These are phyloP conservation scores for Glaciozyma martinii DNA, from an alignment of 768 basidiomycete species.

Conservation along the genomic window DNA sequence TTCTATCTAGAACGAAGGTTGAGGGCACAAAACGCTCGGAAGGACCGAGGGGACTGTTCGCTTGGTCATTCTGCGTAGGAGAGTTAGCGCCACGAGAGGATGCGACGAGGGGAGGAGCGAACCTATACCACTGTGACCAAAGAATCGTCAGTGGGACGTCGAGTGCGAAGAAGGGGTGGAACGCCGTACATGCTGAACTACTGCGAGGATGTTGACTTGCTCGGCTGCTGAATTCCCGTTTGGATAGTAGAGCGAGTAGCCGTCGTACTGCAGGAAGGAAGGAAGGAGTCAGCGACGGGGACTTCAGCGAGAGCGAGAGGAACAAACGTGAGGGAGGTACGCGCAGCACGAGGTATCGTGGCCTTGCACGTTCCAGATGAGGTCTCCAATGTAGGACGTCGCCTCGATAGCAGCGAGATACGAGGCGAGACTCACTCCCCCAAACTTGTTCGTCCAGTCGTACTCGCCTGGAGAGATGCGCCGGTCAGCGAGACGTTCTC, in stretches of 20 bases:
- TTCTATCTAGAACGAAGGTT: neutral
- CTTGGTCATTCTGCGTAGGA: neutral
- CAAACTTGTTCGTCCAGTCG: constrained; percentile 14
- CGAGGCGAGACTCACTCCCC: neutral
- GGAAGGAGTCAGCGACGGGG: neutral
- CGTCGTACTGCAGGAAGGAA: neutral
- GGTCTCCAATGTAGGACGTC: neutral
- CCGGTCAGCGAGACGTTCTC: no score
- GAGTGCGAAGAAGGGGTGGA: neutral
- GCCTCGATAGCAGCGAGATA: constrained; percentile 15
- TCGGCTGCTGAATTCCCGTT: neutral
- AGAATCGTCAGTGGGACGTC: neutral
- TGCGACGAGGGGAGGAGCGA: neutral
- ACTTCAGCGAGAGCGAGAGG: neutral
- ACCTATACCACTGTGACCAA: neutral
- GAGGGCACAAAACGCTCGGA: neutral
- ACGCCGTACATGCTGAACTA: neutral
- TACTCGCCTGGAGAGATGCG: constrained; percentile 1
- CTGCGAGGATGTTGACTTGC: neutral
- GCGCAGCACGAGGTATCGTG: constrained; percentile 21
- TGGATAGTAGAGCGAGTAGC: neutral
- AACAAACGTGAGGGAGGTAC: constrained; percentile 4
- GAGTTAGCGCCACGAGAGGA: no score
- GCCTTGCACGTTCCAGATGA: constrained; percentile 20
- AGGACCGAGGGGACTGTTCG: neutral